A percentile compares a stretch with the other conserved stretches of the same genome.
phyloP scores from a whole-genome alignment of 371 early-diverging fungal species.

The Blakeslea trispora region DNA sequence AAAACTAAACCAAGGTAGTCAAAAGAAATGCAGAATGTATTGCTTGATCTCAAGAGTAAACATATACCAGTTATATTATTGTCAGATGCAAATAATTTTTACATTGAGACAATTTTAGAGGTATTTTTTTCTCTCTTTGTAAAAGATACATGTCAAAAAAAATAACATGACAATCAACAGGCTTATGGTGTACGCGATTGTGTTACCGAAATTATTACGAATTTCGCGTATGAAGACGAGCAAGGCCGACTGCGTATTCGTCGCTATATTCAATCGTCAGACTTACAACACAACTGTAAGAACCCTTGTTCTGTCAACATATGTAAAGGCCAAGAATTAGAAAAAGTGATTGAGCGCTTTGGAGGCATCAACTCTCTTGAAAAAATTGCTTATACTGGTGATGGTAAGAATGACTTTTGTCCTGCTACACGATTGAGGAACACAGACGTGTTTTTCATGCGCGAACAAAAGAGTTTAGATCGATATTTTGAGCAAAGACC shows the following conservation, averaged over 20 bases:
- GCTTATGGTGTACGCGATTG: slow-evolving; percentile 55
- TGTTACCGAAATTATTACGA: slow-evolving; percentile 69
- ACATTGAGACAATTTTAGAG: slow-evolving; percentile 69
- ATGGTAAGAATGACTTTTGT: slow-evolving; percentile 53
- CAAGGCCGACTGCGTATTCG: slow-evolving; percentile 55
- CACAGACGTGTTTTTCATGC: slow-evolving; percentile 28
- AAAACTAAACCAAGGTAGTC: slow-evolving; percentile 28
- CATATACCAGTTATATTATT: slow-evolving; percentile 63
- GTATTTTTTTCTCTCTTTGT: slow-evolving; percentile 26
- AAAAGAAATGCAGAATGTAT: slow-evolving; percentile 55
- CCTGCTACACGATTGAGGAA: slow-evolving; percentile 37
- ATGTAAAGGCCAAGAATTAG: slow-evolving; percentile 68
- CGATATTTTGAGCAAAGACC: slow-evolving; percentile 8
- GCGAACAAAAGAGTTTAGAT: slow-evolving; percentile 18
- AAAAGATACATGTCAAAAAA: neutral
- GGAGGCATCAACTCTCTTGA: slow-evolving; percentile 21
- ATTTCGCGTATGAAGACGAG: slow-evolving; percentile 63
- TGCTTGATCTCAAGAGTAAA: slow-evolving; percentile 46
- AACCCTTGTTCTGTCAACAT: slow-evolving; percentile 71
- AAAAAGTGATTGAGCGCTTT: slow-evolving; percentile 28
- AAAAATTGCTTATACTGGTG: slow-evolving; percentile 47
- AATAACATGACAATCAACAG: slow-evolving; percentile 38
- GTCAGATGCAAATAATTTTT: slow-evolving; percentile 78
- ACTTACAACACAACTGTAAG: slow-evolving; percentile 61
- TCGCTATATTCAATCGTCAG: slow-evolving; percentile 48